phyloP scores from a whole-genome alignment of 495 filamentous ascomycete species.

The Thermothielavioides terrestris region DNA sequence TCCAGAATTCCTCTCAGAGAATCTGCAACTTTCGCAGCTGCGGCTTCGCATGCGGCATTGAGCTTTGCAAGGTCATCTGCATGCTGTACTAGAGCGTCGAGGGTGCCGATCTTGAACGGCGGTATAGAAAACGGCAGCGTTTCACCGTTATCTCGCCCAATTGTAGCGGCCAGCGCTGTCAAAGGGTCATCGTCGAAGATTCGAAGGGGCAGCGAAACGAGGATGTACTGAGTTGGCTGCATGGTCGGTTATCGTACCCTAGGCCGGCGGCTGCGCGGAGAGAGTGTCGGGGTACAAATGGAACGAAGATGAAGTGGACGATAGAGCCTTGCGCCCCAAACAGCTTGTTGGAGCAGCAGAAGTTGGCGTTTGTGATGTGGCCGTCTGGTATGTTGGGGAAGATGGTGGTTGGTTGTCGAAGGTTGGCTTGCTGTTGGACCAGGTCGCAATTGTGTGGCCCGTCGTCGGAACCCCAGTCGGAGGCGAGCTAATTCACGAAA shows the following conservation, averaged over 20 bases:
- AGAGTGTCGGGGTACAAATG: too few species aligned
- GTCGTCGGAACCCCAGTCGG: too few species aligned
- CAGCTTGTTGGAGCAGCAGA: too few species aligned
- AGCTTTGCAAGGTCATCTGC: conserved; percentile 93
- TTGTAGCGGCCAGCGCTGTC: conserved; percentile 57
- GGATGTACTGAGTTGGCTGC: conserved; percentile 35
- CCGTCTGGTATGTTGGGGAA: too few species aligned
- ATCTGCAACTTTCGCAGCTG: conserved; percentile 83
- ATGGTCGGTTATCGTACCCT: conserved; percentile 14
- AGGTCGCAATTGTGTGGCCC: too few species aligned
- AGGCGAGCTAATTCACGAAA: too few species aligned
- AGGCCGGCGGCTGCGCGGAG: not conserved
- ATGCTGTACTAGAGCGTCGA: conserved; percentile 93
- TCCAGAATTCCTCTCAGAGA: conserved; percentile 71
- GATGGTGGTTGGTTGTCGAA: too few species aligned
- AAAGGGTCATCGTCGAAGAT: conserved; percentile 67
- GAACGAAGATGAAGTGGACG: too few species aligned
- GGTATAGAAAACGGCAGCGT: conserved; percentile 75
- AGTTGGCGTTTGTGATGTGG: too few species aligned
- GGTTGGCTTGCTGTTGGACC: too few species aligned
- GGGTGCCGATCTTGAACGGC: conserved; percentile 92
- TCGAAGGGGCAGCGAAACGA: conserved; percentile 41
- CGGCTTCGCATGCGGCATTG: conserved; percentile 64
- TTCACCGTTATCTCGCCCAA: conserved; percentile 66
- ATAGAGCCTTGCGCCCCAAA: too few species aligned